Base-by-base conservation (phyloP, 108 stramenopile genomes). In the Cylindrotheca closterium region DNA sequence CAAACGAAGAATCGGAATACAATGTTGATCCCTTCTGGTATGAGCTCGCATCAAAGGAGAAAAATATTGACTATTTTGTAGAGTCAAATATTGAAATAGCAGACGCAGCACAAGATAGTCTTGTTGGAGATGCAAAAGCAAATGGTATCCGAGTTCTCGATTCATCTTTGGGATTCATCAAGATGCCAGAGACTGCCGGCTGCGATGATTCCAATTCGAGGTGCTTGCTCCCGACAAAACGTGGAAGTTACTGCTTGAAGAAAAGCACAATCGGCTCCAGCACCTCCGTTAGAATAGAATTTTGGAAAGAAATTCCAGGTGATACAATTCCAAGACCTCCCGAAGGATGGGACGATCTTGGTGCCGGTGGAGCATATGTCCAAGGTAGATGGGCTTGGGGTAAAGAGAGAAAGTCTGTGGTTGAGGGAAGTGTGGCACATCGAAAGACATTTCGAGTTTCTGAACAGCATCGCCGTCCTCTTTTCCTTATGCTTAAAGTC, bases 261-360 rank as follows among this genome's bases (percentile, higher is more conserved):
- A n/a, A 53, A 22, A 78, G 70, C 48, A 51, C 58, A 19, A 31
- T 57, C n/a, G 30, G 32, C 3, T 26, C 15, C 30, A 37, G 64
- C 17, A 33, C 50, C 26, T 19, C 63, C 30, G 48, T 71, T 0
- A n/a, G n/a, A n/a, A 88, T 93, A 53, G 83, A 86, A 59, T 57
- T 94, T 19, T 94, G 85, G 80, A 52, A 56, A 49, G 93, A 94
- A 69, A 60, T 74, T 0, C 46, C 65, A 32, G 89, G 86, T 8
- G 72, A 71, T 1, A 63, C 77, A 42, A 89, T 95, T 62, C 66
- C 87, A 12, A 75, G 93, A 19, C 93, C 93, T 1, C 93, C 93
- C 4, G 87, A 91, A 73, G 93, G 90, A 18, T 95, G 93, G 93
- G 93, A 95, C 63, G 90, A 95, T 61, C 82, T 95, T 26, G 88